Base-by-base conservation (phyloP, 73 alveolate species). In the Paraurostyla sp. region DNA sequence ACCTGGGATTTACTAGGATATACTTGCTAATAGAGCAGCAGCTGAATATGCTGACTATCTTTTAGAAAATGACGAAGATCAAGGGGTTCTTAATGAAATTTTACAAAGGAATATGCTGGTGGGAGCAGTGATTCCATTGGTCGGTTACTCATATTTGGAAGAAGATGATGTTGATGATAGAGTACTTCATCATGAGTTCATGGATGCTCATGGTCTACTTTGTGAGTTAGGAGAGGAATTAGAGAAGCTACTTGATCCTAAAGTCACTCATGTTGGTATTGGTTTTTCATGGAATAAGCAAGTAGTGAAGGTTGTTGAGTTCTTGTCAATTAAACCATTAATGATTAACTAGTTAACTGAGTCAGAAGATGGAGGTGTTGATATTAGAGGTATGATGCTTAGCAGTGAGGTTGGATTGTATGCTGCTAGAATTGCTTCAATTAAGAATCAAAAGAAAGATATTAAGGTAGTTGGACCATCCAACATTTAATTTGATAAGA, bases 381-480 rank as follows among this genome's bases (percentile, higher is more conserved):
- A 92, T 23, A 85, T 98, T 22, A 92, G 94, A 91, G 99, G 99
- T 32, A 96, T 89, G 85, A 96, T 98, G 99, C 91, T 94, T 22
- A 92, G 92, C 62, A 96, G 89, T 38, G 97, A 94, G 43, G 96
- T 94, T 65, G 99, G 99, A 57, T 96, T 98, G 71, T 98, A 98
- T 90, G 99, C 99, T 3, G 94, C 92, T 48, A 92, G 99, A 90
- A 92, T 98, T 43, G 84, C 94, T n/a, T 82, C 93, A 20, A 59
- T 85, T 30, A 89, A 89, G 69, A 94, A 94, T 59, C 48, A 76
- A 60, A 94, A 94, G 96, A 96, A 96, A 71, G 99, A 96, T 38
- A 82, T 87, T 30, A 85, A 76, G 46, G 89, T 93, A 27, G 93
- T 92, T 20, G 98, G 99, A 11, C 99, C 99, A 0, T 89, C 91